Evolutionary conservation across 768 basidiomycete genomes (phyloP), one percentile per base, ranked within the genome.

Genomic region (Boletellus ananas): DNA sequence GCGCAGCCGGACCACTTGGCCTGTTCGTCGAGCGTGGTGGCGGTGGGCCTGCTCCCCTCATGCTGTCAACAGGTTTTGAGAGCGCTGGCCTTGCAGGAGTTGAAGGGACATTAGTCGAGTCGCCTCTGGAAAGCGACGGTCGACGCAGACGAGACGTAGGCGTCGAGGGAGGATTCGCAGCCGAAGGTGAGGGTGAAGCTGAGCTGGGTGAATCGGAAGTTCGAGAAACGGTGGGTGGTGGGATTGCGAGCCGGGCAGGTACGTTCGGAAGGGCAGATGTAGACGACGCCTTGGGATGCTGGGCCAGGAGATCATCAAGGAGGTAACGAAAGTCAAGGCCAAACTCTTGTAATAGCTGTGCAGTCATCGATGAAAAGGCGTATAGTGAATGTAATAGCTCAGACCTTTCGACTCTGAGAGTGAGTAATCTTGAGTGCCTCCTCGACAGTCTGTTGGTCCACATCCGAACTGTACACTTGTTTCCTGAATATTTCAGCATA

Each of bases 311-410:
- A n/a, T 78, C 76, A 31, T 90, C 84, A n/a, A 97, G 74, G n/a
- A 95, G 74, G 72, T 87, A 93, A 20, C 87, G 86, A 66, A 97
- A 96, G 71, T 96, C 94, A 33, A 97, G 81, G 2, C 94, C 94
- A 61, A 85, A 92, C 60, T 97, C 94, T 72, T 92, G 85, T 6
- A 97, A 75, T 14, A 95, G 79, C 88, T 92, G 56, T 14, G 42
- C 0, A 50, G 8, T 3, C 18, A 35, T 57, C 38, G 52, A 45
- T 10, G 10, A 29, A 20, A 40, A 10, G 11, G 33, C 8, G 46
- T 20, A 17, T 4, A 4, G 17, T 7, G 16, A 3, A n/a, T 4
- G 27, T 3, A 9, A 14, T 39, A 34, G 18, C 27, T 40, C 14
- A 34, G 37, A 92, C 94, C 79, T 90, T 93, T 60, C 80, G 83